A percentile compares a stretch with the other conserved stretches of the same genome.
Evolutionary conservation across 768 basidiomycete genomes (phyloP).

Genomic region (Plicaturopsis crispa): DNA sequence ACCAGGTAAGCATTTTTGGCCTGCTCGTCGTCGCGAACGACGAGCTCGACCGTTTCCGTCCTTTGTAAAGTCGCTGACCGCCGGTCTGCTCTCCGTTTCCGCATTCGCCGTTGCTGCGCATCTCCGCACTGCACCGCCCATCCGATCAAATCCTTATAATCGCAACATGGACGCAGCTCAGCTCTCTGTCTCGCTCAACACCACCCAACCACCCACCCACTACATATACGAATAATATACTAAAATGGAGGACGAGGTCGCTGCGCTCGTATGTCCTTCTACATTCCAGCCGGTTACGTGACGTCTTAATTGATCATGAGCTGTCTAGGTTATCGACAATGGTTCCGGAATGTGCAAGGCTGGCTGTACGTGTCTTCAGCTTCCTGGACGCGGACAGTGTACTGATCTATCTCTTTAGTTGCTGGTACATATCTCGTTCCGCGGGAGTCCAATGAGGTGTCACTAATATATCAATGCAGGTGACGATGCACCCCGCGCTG

Average conservation of each 20-base stretch:
- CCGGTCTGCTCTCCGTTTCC: too few relatives aligned
- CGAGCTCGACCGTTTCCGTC: too few relatives aligned
- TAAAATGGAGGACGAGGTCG: slow-evolving; percentile 56
- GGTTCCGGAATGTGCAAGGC: slow-evolving; percentile 87
- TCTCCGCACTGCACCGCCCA: too few relatives aligned
- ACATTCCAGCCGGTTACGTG: slow-evolving; percentile 1
- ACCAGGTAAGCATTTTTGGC: too few relatives aligned
- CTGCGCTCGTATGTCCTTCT: slow-evolving; percentile 43
- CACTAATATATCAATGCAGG: slow-evolving; percentile 26
- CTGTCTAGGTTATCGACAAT: slow-evolving; percentile 52
- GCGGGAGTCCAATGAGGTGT: not conserved
- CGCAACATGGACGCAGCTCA: not conserved
- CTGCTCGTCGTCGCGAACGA: too few relatives aligned
- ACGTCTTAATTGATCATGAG: too few relatives aligned
- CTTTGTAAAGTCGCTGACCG: too few relatives aligned
- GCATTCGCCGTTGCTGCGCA: too few relatives aligned
- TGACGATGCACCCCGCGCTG: slow-evolving; percentile 60
- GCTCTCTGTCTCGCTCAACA: not conserved
- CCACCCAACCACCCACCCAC: not conserved
- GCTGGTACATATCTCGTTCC: slow-evolving; percentile 21
- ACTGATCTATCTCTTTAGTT: slow-evolving; percentile 18
- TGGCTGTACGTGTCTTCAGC: slow-evolving; percentile 45
- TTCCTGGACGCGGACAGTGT: not conserved
- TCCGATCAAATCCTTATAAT: not conserved
- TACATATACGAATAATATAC: slow-evolving; percentile 5